phyloP scores from a whole-genome alignment of 228 moss, liverwort and hornwort genomes.

The Sphagnum fallax region DNA sequence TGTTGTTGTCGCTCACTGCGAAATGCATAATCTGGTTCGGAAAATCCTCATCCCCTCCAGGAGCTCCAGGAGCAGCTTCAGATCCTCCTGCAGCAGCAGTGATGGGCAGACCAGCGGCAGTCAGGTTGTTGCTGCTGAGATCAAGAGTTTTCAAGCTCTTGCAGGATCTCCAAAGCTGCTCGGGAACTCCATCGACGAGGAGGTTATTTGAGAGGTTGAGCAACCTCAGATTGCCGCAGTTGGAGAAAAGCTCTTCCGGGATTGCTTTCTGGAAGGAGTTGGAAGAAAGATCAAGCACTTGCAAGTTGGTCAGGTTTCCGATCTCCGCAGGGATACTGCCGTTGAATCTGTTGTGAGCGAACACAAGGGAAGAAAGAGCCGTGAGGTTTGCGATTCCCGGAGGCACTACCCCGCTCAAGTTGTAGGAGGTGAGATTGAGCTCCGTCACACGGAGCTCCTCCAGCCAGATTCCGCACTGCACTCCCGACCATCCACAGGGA shows the following conservation, averaged over 20 bases:
- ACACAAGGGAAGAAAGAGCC: constrained; percentile 7
- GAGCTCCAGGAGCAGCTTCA: background rate
- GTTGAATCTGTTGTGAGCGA: background rate
- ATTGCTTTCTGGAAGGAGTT: background rate
- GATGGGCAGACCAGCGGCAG: no score
- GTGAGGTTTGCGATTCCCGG: constrained; percentile 25
- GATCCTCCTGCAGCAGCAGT: background rate
- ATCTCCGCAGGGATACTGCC: constrained; percentile 19
- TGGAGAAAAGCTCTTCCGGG: constrained; percentile 1
- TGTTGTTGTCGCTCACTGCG: background rate
- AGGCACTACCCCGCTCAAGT: constrained; percentile 33
- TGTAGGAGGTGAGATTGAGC: constrained; percentile 18
- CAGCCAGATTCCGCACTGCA: constrained; percentile 20
- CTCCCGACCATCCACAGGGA: constrained; percentile 20
- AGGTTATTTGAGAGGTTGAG: constrained; percentile 3
- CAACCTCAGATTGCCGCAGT: background rate
- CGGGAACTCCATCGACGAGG: background rate
- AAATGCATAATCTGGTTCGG: no score
- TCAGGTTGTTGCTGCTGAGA: constrained; percentile 3
- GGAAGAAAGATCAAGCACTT: constrained; percentile 3
- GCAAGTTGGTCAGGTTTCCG: constrained; percentile 16
- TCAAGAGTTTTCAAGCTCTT: constrained; percentile 6
- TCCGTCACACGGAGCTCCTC: constrained; percentile 17
- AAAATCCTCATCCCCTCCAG: background rate
- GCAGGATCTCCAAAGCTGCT: constrained; percentile 5